A percentile compares a stretch with the other conserved stretches of the same genome.
Evolutionary conservation across 2,329 filamentous ascomycete species (phyloP).

Genomic region (Clonostachys byssicola): DNA sequence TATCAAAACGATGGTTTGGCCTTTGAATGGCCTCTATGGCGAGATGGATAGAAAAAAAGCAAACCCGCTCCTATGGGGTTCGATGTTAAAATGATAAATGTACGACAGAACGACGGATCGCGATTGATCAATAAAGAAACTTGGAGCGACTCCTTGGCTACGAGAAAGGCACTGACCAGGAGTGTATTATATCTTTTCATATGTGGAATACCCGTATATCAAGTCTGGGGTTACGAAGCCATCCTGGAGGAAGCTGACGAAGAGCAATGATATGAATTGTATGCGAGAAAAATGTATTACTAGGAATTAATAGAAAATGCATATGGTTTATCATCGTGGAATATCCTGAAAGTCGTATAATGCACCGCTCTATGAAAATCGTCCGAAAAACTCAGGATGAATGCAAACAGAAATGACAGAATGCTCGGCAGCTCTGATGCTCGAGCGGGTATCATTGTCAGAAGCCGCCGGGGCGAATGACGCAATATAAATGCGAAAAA

Average conservation of each 20-base stretch:
- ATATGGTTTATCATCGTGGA: not conserved
- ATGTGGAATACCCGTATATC: not conserved
- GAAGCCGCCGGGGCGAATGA: not conserved
- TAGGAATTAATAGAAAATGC: too few species aligned
- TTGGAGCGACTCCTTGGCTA: not conserved
- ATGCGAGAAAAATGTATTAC: too few species aligned
- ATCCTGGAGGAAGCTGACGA: too few species aligned
- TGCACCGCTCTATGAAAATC: not conserved
- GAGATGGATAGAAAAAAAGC: not conserved
- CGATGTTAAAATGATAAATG: not conserved
- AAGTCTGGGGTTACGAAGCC: not conserved
- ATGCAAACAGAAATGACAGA: too few species aligned
- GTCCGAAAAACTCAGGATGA: not conserved
- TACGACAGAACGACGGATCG: not conserved
- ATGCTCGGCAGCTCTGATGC: too few species aligned
- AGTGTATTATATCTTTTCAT: not conserved
- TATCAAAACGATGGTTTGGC: too few species aligned
- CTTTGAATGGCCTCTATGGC: too few species aligned
- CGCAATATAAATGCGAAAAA: not conserved
- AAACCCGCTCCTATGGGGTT: not conserved
- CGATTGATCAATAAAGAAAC: too few species aligned
- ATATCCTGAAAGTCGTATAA: not conserved
- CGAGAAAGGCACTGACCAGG: not conserved
- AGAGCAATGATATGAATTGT: too few species aligned
- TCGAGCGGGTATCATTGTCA: slow-evolving; percentile 3